Percentiles rank a stretch among this genome's conserved stretches.
Evolutionary conservation across 2,329 filamentous ascomycete genomes (phyloP).

Genomic region (Fusarium staphyleae): DNA sequence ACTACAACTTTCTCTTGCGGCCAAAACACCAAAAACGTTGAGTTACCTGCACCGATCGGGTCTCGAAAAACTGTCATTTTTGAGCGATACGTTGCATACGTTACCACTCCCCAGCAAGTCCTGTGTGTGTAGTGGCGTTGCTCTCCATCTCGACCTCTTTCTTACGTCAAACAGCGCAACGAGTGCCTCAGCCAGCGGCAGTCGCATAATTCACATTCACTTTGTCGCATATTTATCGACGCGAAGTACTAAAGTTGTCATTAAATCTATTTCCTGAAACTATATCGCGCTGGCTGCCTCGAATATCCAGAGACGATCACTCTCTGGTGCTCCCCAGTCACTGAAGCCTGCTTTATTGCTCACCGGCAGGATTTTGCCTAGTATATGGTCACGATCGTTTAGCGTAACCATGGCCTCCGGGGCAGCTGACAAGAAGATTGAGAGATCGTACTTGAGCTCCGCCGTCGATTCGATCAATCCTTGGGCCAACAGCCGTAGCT

Average conservation of each 20-base stretch:
- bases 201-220: background rate
- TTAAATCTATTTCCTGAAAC: background rate
- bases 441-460: constrained; percentile 66
- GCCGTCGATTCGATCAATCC: constrained; percentile 69
- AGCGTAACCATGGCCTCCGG: constrained; percentile 48
- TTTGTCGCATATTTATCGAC: background rate
- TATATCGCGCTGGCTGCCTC: constrained; percentile 20
- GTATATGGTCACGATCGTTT: constrained; percentile 30
- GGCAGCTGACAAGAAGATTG: constrained; percentile 56
- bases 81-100: no score
- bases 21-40: background rate
- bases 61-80: no score
- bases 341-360: background rate
- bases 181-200: background rate
- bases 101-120: no score
- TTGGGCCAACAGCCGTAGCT: constrained; percentile 60
- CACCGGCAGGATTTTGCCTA: background rate
- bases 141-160: no score
- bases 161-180: no score
- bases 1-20: background rate
- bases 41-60: no score
- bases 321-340: background rate
- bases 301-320: background rate
- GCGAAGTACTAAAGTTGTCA: background rate
- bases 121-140: no score